Evolutionary conservation across 2,329 filamentous ascomycete species (phyloP), one percentile per base, ranked within the genome.

Genomic region (Hymenoscyphus occultus): DNA sequence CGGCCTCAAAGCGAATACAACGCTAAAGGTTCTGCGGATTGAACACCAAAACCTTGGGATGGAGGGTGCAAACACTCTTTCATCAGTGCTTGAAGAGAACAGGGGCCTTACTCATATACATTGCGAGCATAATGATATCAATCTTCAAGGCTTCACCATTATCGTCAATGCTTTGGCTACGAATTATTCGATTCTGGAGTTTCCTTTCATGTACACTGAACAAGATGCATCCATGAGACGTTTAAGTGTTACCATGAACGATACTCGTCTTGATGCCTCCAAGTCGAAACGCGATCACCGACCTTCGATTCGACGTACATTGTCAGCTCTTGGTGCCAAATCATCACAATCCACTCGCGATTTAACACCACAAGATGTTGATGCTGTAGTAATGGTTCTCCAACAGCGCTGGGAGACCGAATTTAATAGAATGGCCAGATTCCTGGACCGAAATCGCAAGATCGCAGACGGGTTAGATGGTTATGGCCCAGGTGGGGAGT

Each of bases 101-200:
- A 80, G 76, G 1, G 84, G 83, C 1, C 77, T 92, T 5, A 81
- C 83, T 32, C 86, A 91, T 73, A 80, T 92, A 5, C 82, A 90
- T 70, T 91, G 89, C 74, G 88, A 89, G 67, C 86, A 89, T 74
- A 92, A 92, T 72, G 86, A 87, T 63, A 89, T 90, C 63, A 87
- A 87, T 57, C 79, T 90, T n/a, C 86, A 88, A 68, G 88, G 86
- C 1, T 88, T 90, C 68, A 90, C 87, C 0, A 86, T 88, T 61
- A 78, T 90, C 6, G 86, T 91, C 60, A 89, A 91, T 71, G 83
- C 87, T 19, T 77, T 91, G n/a, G 82, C 88, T 65, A 83, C 82
- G 54, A 92, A 92, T 71, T 83, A 81, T 2, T 84, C 83, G 0
- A 75, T 91, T 1, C 74, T 90, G 14, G 83, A 83, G 69, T 80